phyloP scores from a whole-genome alignment of 2,329 filamentous ascomycete genomes.

The Aspergillus novoparasiticus region DNA sequence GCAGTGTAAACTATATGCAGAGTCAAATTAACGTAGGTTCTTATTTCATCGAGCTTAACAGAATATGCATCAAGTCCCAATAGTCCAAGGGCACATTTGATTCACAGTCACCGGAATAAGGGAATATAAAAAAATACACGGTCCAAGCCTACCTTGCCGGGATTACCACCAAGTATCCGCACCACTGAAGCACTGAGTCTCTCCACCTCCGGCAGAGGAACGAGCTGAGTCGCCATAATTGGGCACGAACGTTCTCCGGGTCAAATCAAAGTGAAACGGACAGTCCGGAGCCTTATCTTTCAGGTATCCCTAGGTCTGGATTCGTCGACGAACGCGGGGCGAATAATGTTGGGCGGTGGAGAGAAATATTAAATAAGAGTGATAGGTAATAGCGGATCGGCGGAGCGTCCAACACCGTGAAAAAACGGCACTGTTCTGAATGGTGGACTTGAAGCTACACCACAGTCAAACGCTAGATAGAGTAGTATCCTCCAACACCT shows the following conservation, averaged over 20 bases:
- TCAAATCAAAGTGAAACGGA: not conserved
- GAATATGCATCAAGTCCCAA: not conserved
- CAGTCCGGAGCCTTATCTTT: not conserved
- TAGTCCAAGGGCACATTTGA: not conserved
- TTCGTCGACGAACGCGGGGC: not conserved
- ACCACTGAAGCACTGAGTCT: slow-evolving; percentile 77
- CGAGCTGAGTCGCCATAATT: slow-evolving; percentile 63
- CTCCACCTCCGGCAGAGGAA: slow-evolving; percentile 71
- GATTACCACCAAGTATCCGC: slow-evolving; percentile 86
- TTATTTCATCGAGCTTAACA: not conserved
- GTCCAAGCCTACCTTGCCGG: slow-evolving; percentile 65
- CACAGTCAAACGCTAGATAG: not conserved
- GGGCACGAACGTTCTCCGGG: not conserved
- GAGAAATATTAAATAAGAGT: not conserved
- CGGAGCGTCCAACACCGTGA: not conserved
- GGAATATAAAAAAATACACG: not conserved
- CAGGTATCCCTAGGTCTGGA: not conserved
- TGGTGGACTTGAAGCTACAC: not conserved
- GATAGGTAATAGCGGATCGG: not conserved
- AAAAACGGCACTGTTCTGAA: not conserved
- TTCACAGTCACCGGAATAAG: not conserved
- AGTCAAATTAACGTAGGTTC: not conserved
- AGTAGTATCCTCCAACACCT: not conserved
- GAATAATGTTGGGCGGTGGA: not conserved
- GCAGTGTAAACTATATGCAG: slow-evolving; percentile 56